phyloP scores from a whole-genome alignment of 164 flowering plant genomes.

The Paratinospora sagittata region DNA sequence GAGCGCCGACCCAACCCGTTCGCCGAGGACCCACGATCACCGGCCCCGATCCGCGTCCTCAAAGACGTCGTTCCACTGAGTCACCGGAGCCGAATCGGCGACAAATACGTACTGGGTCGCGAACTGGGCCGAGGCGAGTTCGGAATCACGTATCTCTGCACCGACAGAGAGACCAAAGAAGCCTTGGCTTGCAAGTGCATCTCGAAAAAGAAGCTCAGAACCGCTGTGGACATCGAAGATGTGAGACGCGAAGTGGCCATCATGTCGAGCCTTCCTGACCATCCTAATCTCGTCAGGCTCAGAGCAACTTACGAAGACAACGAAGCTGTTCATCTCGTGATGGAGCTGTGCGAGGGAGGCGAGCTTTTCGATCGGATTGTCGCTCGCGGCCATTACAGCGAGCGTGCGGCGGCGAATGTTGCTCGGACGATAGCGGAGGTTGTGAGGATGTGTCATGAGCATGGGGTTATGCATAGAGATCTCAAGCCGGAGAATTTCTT shows the following conservation, averaged over 20 bases:
- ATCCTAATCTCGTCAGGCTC: conserved; percentile 65
- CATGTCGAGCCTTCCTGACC: conserved; percentile 80
- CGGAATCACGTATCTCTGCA: conserved; percentile 87
- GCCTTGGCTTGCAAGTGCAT: conserved; percentile 88
- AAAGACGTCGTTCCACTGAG: conserved; percentile 54
- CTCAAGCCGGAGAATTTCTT: conserved; percentile 94
- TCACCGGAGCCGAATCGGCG: conserved; percentile 59
- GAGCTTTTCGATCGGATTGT: conserved; percentile 94
- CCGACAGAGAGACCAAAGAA: conserved; percentile 63
- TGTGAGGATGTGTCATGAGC: conserved; percentile 82
- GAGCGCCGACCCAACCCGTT: conserved; percentile 56
- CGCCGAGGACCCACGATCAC: conserved; percentile 35
- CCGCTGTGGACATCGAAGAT: conserved; percentile 84
- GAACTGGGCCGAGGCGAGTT: conserved; percentile 97
- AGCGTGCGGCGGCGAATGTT: conserved; percentile 80
- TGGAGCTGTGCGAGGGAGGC: conserved; percentile 99
- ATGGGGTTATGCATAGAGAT: conserved; percentile 92
- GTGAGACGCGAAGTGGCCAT: conserved; percentile 85
- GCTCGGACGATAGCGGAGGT: conserved; percentile 84
- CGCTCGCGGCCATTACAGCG: conserved; percentile 86
- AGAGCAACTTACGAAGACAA: conserved; percentile 82
- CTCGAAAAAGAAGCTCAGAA: conserved; percentile 80
- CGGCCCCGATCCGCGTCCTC: conserved; percentile 70
- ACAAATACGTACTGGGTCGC: conserved; percentile 78
- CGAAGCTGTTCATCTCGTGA: conserved; percentile 83